A percentile compares a stretch with the other conserved stretches of the same genome.
Conservation (phyloP, 1,139 yeast species). For the Magnusiomyces starmeri region DNA sequence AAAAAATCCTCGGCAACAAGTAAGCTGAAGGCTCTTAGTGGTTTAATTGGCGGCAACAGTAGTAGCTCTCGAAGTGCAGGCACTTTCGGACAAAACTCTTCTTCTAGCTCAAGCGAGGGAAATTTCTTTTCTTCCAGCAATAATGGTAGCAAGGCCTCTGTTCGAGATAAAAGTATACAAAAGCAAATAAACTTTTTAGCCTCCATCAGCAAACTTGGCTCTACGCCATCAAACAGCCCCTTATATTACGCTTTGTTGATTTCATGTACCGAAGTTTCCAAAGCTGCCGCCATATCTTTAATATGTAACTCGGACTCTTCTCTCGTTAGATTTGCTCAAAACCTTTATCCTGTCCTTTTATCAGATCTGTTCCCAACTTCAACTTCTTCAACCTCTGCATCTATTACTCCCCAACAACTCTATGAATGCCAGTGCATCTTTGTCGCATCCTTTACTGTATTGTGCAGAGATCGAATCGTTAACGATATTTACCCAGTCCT, state of each 20-base stretch:
- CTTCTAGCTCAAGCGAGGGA: not conserved
- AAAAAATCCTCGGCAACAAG: not conserved
- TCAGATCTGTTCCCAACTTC: constrained; percentile 13
- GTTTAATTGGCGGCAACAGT: not conserved
- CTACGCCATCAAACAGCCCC: not conserved
- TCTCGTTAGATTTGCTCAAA: constrained; percentile 12
- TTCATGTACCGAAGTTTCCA: constrained; percentile 7
- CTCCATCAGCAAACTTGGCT: not conserved
- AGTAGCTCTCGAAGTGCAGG: not conserved
- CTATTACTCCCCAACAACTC: constrained; percentile 5
- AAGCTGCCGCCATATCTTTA: constrained; percentile 10
- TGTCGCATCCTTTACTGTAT: constrained; percentile 15
- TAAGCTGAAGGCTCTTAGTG: constrained; percentile 4
- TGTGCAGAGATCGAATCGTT: constrained; percentile 9
- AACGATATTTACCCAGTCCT: constrained; percentile 13
- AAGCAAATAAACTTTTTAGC: not conserved
- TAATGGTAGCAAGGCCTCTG: not conserved
- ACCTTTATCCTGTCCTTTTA: constrained; percentile 12
- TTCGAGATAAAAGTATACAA: not conserved
- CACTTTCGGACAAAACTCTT: not conserved
- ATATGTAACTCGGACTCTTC: constrained; percentile 5
- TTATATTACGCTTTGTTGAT: constrained; percentile 1
- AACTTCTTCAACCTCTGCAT: constrained; percentile 2
- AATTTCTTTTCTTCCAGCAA: not conserved
- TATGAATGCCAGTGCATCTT: constrained; percentile 14